Evolutionary conservation across 2,329 filamentous ascomycete species (phyloP).

Genomic region (Trichoderma atroviride): DNA sequence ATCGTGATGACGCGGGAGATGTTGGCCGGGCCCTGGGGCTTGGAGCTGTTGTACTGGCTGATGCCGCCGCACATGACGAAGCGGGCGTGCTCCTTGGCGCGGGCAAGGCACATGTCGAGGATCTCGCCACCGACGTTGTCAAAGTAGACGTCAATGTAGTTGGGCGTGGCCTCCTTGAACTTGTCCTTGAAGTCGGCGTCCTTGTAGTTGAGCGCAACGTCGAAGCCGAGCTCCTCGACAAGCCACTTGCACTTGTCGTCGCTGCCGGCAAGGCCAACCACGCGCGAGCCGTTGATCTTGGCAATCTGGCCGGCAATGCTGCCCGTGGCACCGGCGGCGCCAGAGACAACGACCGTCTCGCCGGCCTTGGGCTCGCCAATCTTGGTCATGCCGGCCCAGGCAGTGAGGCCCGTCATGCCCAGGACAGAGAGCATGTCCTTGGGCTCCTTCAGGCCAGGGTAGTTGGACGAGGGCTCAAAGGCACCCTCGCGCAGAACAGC

Average conservation of each 20-base stretch:
- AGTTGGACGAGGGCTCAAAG: slow-evolving; percentile 45
- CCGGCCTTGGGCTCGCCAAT: slow-evolving; percentile 69
- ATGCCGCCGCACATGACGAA: slow-evolving; percentile 75
- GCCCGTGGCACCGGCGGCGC: slow-evolving; percentile 77
- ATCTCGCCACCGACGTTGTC: slow-evolving; percentile 76
- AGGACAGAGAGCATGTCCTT: slow-evolving; percentile 65
- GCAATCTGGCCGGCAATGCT: slow-evolving; percentile 77
- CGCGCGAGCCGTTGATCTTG: slow-evolving; percentile 66
- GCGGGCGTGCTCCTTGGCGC: slow-evolving; percentile 64
- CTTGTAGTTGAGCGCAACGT: slow-evolving; percentile 72
- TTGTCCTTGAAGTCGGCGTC: slow-evolving; percentile 60
- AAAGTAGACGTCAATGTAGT: slow-evolving; percentile 70
- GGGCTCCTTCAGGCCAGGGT: slow-evolving; percentile 46
- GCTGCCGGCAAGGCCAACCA: slow-evolving; percentile 67
- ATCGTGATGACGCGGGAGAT: slow-evolving; percentile 56
- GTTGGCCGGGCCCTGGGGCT: slow-evolving; percentile 59
- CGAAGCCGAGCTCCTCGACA: slow-evolving; percentile 65
- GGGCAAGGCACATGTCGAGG: slow-evolving; percentile 64
- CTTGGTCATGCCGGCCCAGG: slow-evolving; percentile 73
- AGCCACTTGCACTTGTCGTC: slow-evolving; percentile 70
- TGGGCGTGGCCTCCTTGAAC: slow-evolving; percentile 60
- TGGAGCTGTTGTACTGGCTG: slow-evolving; percentile 66
- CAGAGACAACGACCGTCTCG: slow-evolving; percentile 76
- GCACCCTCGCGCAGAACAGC: slow-evolving; percentile 59
- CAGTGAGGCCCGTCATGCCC: slow-evolving; percentile 72